phyloP scores from a whole-genome alignment of 768 basidiomycete genomes.

The Hypsizygus marmoreus region DNA sequence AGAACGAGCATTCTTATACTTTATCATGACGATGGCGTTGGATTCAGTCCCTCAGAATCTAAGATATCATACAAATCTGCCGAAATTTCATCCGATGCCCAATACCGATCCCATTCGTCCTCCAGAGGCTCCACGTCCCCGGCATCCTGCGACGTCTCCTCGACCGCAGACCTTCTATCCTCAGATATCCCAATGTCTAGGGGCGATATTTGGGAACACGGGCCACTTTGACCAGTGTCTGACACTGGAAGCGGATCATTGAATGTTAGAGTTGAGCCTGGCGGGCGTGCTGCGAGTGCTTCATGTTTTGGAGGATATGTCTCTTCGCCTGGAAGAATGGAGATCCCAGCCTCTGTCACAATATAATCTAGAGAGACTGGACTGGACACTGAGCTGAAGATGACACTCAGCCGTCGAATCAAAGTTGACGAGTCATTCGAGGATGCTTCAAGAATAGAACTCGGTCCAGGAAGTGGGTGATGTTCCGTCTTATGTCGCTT shows the following conservation, averaged over 20 bases:
- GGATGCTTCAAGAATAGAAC: not conserved
- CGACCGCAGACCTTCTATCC: constrained; percentile 16
- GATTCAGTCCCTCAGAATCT: constrained; percentile 10
- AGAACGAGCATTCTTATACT: too few species aligned
- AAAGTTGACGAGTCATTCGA: constrained; percentile 47
- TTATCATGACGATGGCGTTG: not conserved
- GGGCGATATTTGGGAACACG: constrained; percentile 13
- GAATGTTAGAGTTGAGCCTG: too few species aligned
- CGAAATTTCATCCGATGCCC: constrained; percentile 42
- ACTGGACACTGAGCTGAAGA: constrained; percentile 69
- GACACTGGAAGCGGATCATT: too few species aligned
- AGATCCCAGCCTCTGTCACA: constrained; percentile 63
- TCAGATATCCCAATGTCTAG: constrained; percentile 16
- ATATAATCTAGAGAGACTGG: constrained; percentile 75
- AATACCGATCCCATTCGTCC: constrained; percentile 53
- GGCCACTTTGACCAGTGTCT: not conserved
- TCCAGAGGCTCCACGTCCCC: constrained; percentile 29
- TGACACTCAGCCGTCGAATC: constrained; percentile 71
- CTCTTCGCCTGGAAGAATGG: constrained; percentile 24
- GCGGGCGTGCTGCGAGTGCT: too few species aligned
- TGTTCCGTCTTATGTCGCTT: constrained; percentile 31
- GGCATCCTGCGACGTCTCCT: constrained; percentile 25
- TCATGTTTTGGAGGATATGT: not conserved
- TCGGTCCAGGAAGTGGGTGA: not conserved
- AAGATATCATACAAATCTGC: constrained; percentile 35